These are phyloP conservation scores for Cicer arietinum DNA, from an alignment of 306 rosid genomes.

Conservation along the genomic window DNA sequence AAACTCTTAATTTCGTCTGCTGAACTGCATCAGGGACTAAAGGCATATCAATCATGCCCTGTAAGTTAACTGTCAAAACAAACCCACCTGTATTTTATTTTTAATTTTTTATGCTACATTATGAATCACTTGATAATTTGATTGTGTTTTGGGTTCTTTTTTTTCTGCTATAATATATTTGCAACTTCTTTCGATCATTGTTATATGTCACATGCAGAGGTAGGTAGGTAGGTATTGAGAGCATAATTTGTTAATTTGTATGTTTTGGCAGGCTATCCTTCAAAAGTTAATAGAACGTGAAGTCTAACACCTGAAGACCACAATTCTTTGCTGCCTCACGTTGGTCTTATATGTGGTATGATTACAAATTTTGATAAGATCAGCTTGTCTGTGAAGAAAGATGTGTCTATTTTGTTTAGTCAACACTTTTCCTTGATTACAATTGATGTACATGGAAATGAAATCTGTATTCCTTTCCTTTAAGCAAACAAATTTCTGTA, in stretches of 20 bases:
- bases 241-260: slow-evolving; percentile 37
- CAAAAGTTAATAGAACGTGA: slow-evolving; percentile 63
- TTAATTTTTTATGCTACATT: slow-evolving; percentile 6
- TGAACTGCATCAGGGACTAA: slow-evolving; percentile 74
- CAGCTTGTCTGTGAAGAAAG: slow-evolving; percentile 21
- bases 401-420: slow-evolving; percentile 14
- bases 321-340: slow-evolving; percentile 39
- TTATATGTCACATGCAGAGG: slow-evolving; percentile 8
- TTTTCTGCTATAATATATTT: slow-evolving; percentile 4
- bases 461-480: slow-evolving; percentile 2
- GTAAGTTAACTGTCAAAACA: slow-evolving; percentile 58
- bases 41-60: slow-evolving; percentile 70
- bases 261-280: slow-evolving; percentile 67
- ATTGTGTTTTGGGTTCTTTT: slow-evolving; percentile 13
- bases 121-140: slow-evolving; percentile 16
- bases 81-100: neutral
- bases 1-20: slow-evolving; percentile 71
- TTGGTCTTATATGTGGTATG: slow-evolving; percentile 1
- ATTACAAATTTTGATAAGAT: slow-evolving; percentile 23
- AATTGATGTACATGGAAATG: slow-evolving; percentile 29
- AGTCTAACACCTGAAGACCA: slow-evolving; percentile 45
- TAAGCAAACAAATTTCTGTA: neutral
- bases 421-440: neutral
- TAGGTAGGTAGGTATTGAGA: slow-evolving; percentile 8
- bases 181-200: slow-evolving; percentile 10